phyloP scores from a whole-genome alignment of 805 yeast species.

The Lipomyces starkeyi region DNA sequence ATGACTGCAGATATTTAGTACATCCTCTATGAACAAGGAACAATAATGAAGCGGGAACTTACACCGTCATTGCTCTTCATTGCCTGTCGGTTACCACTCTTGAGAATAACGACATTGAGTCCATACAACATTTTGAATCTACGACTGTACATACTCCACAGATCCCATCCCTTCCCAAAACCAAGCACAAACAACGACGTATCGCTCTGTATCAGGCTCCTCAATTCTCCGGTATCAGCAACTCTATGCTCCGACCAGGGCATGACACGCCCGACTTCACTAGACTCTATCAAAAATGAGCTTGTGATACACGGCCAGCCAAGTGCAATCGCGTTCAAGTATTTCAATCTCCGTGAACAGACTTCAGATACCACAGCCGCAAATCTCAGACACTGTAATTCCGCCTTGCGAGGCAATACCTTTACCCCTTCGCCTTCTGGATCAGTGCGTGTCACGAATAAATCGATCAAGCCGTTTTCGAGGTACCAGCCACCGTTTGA shows the following conservation, averaged over 20 bases:
- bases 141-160: constrained; percentile 16
- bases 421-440: neutral
- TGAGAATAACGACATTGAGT: constrained; percentile 19
- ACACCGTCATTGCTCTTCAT: neutral
- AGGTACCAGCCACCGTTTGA: constrained; percentile 32
- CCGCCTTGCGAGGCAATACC: constrained; percentile 8
- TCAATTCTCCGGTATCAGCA: constrained; percentile 1
- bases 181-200: constrained; percentile 5
- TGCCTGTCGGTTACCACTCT: neutral
- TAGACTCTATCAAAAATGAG: constrained; percentile 23
- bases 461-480: constrained; percentile 25
- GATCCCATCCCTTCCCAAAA: constrained; percentile 15
- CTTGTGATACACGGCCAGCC: constrained; percentile 38
- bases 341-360: constrained; percentile 27
- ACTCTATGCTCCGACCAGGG: constrained; percentile 28
- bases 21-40: neutral
- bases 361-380: constrained; percentile 29
- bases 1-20: neutral
- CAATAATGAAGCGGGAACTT: neutral
- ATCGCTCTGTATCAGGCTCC: neutral
- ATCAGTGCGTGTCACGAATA: constrained; percentile 14
- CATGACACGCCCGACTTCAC: constrained; percentile 12
- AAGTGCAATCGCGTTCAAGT: constrained; percentile 35
- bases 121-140: constrained; percentile 20
- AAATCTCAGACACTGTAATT: constrained; percentile 17